Percentiles rank a stretch among this genome's conserved stretches.
phyloP scores from a whole-genome alignment of 495 filamentous ascomycete species.

The Talaromyces stipitatus region DNA sequence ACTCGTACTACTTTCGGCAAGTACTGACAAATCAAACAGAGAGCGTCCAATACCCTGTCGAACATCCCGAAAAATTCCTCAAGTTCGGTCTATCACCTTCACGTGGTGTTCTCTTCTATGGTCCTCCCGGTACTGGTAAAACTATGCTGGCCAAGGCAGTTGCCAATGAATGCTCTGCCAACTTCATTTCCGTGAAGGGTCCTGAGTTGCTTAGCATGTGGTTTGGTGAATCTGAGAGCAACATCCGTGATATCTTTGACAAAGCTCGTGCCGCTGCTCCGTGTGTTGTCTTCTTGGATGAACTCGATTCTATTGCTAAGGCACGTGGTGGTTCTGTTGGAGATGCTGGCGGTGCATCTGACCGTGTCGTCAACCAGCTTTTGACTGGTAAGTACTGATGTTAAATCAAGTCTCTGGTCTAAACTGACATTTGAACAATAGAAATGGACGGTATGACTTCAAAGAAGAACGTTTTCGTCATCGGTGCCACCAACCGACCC shows the following conservation, averaged over 20 bases:
- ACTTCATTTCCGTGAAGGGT: constrained; percentile 99
- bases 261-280: constrained; percentile 97
- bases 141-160: constrained; percentile 98
- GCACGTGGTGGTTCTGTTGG: constrained; percentile 95
- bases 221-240: constrained; percentile 99
- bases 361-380: constrained; percentile 99
- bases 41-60: constrained; percentile 97
- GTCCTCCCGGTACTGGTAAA: constrained; percentile 99
- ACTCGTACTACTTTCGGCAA: no score
- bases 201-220: constrained; percentile 98
- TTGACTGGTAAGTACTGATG: constrained; percentile 68
- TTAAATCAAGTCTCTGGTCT: neutral
- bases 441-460: constrained; percentile 99
- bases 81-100: constrained; percentile 98
- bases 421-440: constrained; percentile 42
- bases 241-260: constrained; percentile 99
- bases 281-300: constrained; percentile 98
- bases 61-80: constrained; percentile 99
- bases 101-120: constrained; percentile 97
- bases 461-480: constrained; percentile 99
- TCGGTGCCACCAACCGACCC: constrained; percentile 96
- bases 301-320: constrained; percentile 98
- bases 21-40: no score
- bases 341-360: constrained; percentile 95
- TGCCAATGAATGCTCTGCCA: constrained; percentile 97